Evolutionary conservation across 192 early-diverging fungal genomes (phyloP).

Genomic region (Entomortierella beljakovae): DNA sequence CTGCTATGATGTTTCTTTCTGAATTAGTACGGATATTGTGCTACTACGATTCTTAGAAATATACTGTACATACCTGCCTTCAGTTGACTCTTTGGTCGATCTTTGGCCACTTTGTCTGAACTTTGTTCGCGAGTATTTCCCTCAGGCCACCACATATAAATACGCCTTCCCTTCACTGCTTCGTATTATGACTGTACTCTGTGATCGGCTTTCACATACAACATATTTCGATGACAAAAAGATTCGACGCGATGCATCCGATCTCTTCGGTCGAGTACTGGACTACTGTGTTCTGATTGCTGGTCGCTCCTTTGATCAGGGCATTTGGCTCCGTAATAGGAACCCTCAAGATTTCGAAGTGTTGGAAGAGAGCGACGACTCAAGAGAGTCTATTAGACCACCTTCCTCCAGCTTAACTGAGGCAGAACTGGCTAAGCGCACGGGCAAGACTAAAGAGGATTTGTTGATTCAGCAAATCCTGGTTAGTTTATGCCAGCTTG

Average conservation of each 20-base stretch:
- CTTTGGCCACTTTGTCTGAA: conserved; percentile 70
- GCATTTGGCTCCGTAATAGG: conserved; percentile 67
- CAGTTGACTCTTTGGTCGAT: conserved; percentile 60
- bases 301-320: conserved; percentile 82
- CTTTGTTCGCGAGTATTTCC: conserved; percentile 71
- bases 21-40: conserved; percentile 70
- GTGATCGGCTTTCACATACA: conserved; percentile 62
- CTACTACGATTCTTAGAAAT: conserved; percentile 73
- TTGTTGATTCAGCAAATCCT: conserved; percentile 69
- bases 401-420: conserved; percentile 54
- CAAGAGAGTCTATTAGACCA: conserved; percentile 25
- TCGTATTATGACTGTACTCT: conserved; percentile 66
- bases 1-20: conserved; percentile 1
- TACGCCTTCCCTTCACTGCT: conserved; percentile 71
- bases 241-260: conserved; percentile 66
- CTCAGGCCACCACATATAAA: conserved; percentile 67
- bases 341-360: conserved; percentile 58
- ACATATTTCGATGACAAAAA: conserved; percentile 71
- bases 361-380: conserved; percentile 48
- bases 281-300: conserved; percentile 83
- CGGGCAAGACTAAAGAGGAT: conserved; percentile 73
- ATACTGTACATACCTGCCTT: conserved; percentile 61
- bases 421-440: conserved; percentile 49
- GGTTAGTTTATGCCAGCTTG: conserved; percentile 59
- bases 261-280: conserved; percentile 67